Percentiles rank a stretch among this genome's conserved stretches.
phyloP scores from a whole-genome alignment of 2,329 filamentous ascomycete genomes.

The Fusarium foetens region DNA sequence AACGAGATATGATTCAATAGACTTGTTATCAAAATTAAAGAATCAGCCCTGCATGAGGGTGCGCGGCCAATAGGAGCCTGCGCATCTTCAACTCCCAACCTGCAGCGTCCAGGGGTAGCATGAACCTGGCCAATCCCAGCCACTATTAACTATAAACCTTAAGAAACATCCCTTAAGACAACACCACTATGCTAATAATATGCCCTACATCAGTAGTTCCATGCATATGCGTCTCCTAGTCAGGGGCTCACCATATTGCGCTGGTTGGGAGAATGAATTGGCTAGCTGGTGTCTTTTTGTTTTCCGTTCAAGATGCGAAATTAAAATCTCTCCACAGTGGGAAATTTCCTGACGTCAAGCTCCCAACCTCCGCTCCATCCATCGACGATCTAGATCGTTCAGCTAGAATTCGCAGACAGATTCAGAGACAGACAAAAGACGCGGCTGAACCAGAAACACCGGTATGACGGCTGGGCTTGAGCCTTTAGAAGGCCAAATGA shows the following conservation, averaged over 20 bases:
- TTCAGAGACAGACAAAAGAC: conserved; percentile 3
- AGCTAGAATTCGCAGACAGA: background rate
- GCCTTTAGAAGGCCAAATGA: background rate
- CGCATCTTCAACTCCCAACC: conserved; percentile 10
- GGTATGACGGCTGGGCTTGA: background rate
- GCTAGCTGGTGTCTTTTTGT: conserved; percentile 1
- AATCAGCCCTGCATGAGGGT: background rate
- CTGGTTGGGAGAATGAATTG: conserved; percentile 15
- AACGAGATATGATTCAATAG: conserved; percentile 1
- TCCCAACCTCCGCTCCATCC: conserved; percentile 10
- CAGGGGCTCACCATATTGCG: conserved; percentile 17
- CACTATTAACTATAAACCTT: conserved; percentile 3
- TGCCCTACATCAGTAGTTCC: conserved; percentile 25
- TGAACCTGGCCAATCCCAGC: conserved; percentile 8
- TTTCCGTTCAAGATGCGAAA: conserved; percentile 28
- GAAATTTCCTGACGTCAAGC: conserved; percentile 42
- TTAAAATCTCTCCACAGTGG: conserved; percentile 36
- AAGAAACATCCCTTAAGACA: conserved; percentile 9
- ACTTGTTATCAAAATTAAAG: background rate
- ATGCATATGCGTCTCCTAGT: conserved; percentile 29
- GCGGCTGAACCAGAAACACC: conserved; percentile 1
- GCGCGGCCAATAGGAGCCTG: background rate
- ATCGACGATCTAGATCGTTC: conserved; percentile 37
- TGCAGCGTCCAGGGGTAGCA: conserved; percentile 31
- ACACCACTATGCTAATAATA: conserved; percentile 17